These are phyloP conservation scores for Leucocoprinus sp. DNA, from an alignment of 768 basidiomycete genomes.

Conservation along the genomic window DNA sequence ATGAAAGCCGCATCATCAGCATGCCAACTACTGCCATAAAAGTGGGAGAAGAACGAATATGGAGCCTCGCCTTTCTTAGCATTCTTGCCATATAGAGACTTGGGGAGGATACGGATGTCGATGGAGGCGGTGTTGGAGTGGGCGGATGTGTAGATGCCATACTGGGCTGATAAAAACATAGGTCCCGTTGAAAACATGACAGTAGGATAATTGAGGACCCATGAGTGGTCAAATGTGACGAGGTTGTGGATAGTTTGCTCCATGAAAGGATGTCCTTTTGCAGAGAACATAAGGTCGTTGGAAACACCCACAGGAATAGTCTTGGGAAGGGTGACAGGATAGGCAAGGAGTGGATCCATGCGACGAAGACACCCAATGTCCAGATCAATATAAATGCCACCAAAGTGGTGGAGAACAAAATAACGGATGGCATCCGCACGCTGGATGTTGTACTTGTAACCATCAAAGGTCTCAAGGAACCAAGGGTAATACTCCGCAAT, in stretches of 20 bases:
- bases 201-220: slow-evolving; percentile 95
- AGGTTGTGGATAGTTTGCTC: slow-evolving; percentile 91
- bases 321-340: slow-evolving; percentile 84
- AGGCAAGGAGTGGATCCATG: slow-evolving; percentile 78
- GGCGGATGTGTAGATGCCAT: slow-evolving; percentile 74
- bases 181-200: slow-evolving; percentile 99
- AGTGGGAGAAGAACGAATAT: slow-evolving; percentile 93
- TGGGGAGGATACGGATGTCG: slow-evolving; percentile 88
- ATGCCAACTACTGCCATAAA: slow-evolving; percentile 98
- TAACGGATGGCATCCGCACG: slow-evolving; percentile 98
- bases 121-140: slow-evolving; percentile 57
- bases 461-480: slow-evolving; percentile 91
- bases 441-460: slow-evolving; percentile 86
- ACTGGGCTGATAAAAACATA: slow-evolving; percentile 96
- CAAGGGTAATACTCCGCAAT: slow-evolving; percentile 82
- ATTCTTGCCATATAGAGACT: slow-evolving; percentile 96
- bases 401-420: slow-evolving; percentile 92
- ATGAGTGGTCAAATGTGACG: slow-evolving; percentile 85
- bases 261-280: slow-evolving; percentile 81
- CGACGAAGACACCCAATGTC: slow-evolving; percentile 90
- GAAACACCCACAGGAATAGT: slow-evolving; percentile 97
- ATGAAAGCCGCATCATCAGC: slow-evolving; percentile 98
- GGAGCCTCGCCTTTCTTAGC: slow-evolving; percentile 75
- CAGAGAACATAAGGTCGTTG: slow-evolving; percentile 94
- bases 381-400: slow-evolving; percentile 93